Evolutionary conservation across 768 basidiomycete species (phyloP), one percentile per base, ranked within the genome.

Genomic region (Pisolithus microcarpus): DNA sequence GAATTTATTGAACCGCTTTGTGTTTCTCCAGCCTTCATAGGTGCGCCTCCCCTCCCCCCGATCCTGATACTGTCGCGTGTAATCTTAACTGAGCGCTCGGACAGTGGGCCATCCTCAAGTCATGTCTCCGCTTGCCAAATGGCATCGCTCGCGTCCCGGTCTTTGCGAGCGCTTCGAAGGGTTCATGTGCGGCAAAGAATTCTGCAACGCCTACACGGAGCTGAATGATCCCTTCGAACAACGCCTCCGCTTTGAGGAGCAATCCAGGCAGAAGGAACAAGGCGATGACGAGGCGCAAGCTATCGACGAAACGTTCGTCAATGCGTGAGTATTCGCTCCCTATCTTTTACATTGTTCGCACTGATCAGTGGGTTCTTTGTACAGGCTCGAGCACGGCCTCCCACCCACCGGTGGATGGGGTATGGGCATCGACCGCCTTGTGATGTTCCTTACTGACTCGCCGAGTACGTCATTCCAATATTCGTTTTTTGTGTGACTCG

Each of bases 371-470:
- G 28, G 15, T 53, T 19, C 61, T 13, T 9, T 44, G 21, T n/a
- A 28, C 9, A 92, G 91, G 3, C 82, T 99, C 56, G 96, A 99
- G 70, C 91, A 98, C 62, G 96, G 93, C 66, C 80, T 99, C 2
- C 92, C 96, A 5, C 96, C 96, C 0, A 99, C 95, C 3, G 95
- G 92, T 52, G 95, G 95, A 42, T 98, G 92, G 91, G 95, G 93
- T 56, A 76, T 97, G 49, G 94, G 95, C 49, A 88, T 97, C 58
- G 94, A 97, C 65, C 84, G 93, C 53, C 75, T 98, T 37, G 91
- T 97, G 70, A 98, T 98, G 95, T 97, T 98, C 84, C 75, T 98
- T 45, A 95, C 93, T 4, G 85, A 99, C 70, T 94, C 91, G n/a
- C 85, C 83, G 7, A 95, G 90, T 92, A 58, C 59, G 85, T 70